phyloP scores from a whole-genome alignment of 371 early-diverging fungal species.

The Mortierella sp. region DNA sequence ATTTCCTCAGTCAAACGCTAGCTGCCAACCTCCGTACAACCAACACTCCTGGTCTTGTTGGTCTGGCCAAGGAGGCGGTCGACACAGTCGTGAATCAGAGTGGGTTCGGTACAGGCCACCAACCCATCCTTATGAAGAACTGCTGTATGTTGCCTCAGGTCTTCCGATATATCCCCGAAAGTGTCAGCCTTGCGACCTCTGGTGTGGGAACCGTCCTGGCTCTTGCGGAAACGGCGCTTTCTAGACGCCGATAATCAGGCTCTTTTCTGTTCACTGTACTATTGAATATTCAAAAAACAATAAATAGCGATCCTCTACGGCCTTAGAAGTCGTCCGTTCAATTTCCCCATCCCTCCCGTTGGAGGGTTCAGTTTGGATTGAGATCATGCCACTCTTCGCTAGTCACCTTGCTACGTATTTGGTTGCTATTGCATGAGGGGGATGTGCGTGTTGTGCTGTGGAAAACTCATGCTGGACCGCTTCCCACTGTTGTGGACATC shows the following conservation, averaged over 20 bases:
- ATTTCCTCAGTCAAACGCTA: slow-evolving; percentile 29
- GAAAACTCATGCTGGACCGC: neutral
- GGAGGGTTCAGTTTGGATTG: neutral
- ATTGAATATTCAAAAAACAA: too few species aligned
- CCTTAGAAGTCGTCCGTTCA: neutral
- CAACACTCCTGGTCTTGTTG: slow-evolving; percentile 6
- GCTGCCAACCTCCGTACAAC: slow-evolving; percentile 1
- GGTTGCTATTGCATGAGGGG: neutral
- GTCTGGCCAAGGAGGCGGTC: slow-evolving; percentile 28
- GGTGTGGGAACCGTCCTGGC: slow-evolving; percentile 45
- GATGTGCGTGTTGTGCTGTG: neutral
- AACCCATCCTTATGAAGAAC: slow-evolving; percentile 5
- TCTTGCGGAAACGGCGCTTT: slow-evolving; percentile 40
- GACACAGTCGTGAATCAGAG: slow-evolving; percentile 8
- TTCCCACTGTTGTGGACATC: neutral
- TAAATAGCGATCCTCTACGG: neutral
- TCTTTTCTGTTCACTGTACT: neutral
- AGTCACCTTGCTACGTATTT: neutral
- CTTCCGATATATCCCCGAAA: slow-evolving; percentile 42
- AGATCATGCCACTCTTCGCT: neutral
- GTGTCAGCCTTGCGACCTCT: slow-evolving; percentile 30
- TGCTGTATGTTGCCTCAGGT: slow-evolving; percentile 27
- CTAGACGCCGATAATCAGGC: slow-evolving; percentile 24
- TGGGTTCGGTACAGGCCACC: slow-evolving; percentile 8
- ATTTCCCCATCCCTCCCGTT: neutral